Conservation (phyloP, 768 basidiomycete species). For the Boletus reticulatus region DNA sequence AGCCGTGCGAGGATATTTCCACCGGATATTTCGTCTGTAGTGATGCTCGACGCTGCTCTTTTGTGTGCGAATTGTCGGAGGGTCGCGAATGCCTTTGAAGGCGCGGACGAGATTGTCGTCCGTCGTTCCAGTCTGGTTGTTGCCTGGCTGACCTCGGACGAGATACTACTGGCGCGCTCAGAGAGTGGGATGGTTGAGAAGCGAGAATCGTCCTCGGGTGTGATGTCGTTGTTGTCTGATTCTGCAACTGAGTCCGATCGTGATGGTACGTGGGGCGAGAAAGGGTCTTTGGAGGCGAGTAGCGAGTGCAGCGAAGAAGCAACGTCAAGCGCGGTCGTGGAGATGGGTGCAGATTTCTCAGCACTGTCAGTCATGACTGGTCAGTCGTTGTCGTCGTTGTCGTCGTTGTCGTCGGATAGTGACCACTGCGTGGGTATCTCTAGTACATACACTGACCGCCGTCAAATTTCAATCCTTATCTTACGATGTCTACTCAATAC, state of each 20-base stretch:
- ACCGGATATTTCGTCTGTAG: conserved; percentile 42
- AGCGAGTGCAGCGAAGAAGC: conserved; percentile 42
- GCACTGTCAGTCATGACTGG: conserved; percentile 19
- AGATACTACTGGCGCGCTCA: conserved; percentile 34
- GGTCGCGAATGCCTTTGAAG: conserved; percentile 18
- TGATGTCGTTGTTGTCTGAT: conserved; percentile 64
- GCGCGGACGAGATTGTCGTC: conserved; percentile 29
- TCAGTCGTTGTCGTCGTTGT: not conserved
- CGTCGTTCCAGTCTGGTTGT: conserved; percentile 24
- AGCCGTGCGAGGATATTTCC: conserved; percentile 51
- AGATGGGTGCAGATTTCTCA: conserved; percentile 10
- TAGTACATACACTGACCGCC: not conserved
- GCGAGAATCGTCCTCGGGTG: conserved; percentile 42
- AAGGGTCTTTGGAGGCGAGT: conserved; percentile 45
- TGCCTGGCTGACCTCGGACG: conserved; percentile 25
- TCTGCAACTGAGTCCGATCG: conserved; percentile 47
- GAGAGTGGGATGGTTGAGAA: conserved; percentile 53
- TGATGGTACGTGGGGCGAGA: conserved; percentile 27
- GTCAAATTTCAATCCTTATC: not conserved
- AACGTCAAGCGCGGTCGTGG: conserved; percentile 11
- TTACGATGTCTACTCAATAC: conserved; percentile 12
- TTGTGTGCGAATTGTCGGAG: conserved; percentile 45
- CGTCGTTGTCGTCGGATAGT: conserved; percentile 1
- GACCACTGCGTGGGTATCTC: conserved; percentile 6
- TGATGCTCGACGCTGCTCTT: conserved; percentile 60